Evolutionary conservation across 306 rosid species (phyloP).

Genomic region (Potentilla sterilis): DNA sequence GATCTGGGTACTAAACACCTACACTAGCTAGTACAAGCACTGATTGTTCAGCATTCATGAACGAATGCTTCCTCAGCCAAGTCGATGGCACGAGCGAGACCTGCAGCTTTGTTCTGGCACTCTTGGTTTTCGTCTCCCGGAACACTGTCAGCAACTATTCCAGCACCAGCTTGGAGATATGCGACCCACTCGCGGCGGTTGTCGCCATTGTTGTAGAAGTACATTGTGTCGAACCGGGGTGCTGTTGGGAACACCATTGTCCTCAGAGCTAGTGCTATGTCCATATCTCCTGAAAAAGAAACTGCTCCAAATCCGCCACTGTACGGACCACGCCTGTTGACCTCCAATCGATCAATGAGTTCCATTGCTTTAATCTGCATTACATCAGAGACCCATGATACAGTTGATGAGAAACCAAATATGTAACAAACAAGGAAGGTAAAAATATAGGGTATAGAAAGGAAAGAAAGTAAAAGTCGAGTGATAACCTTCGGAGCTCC

Average conservation of each 20-base stretch:
- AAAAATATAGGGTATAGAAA: background rate
- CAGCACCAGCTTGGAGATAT: constrained; percentile 86
- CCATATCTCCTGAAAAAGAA: constrained; percentile 67
- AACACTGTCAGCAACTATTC: constrained; percentile 76
- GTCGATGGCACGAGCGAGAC: constrained; percentile 78
- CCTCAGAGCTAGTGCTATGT: constrained; percentile 75
- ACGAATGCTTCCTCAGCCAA: constrained; percentile 76
- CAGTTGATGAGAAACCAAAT: background rate
- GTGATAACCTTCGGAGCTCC: constrained; percentile 82
- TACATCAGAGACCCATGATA: background rate
- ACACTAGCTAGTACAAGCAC: background rate
- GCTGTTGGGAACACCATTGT: constrained; percentile 68
- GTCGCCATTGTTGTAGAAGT: constrained; percentile 52
- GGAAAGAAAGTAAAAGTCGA: background rate
- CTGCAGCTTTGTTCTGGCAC: constrained; percentile 94
- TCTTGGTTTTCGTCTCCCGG: constrained; percentile 74
- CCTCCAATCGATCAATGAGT: constrained; percentile 69
- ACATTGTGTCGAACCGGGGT: constrained; percentile 62
- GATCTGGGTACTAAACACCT: background rate
- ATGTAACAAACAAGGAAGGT: background rate
- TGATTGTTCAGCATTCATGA: constrained; percentile 15
- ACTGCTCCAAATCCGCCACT: constrained; percentile 77
- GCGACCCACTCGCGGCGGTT: constrained; percentile 77
- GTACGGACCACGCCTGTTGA: constrained; percentile 67
- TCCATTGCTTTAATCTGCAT: constrained; percentile 90